Percentiles rank a stretch among this genome's conserved stretches.
These are phyloP conservation scores for Phytophthora kernoviae DNA, from an alignment of 352 stramenopile species.

Conservation along the genomic window DNA sequence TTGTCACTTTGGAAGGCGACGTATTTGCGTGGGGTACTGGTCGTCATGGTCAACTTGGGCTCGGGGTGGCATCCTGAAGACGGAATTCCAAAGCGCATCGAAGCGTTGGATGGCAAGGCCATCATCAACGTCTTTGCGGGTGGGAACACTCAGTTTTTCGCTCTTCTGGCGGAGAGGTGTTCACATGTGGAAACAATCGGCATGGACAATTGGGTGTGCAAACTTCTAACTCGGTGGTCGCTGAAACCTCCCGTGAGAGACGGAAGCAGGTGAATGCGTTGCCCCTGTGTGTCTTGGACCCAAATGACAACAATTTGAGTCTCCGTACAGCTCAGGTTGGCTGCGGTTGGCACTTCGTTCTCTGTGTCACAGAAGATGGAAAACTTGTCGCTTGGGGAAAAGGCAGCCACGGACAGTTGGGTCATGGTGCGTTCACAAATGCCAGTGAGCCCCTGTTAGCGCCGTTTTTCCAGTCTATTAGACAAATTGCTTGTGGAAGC, in stretches of 20 bases:
- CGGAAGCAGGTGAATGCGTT: slow-evolving; percentile 31
- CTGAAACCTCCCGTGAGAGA: slow-evolving; percentile 3
- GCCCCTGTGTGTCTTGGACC: slow-evolving; percentile 28
- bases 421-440: slow-evolving; percentile 30
- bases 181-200: slow-evolving; percentile 74
- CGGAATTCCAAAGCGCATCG: slow-evolving; percentile 36
- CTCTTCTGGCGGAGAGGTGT: slow-evolving; percentile 37
- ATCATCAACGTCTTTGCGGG: slow-evolving; percentile 63
- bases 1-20: slow-evolving; percentile 47
- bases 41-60: slow-evolving; percentile 72
- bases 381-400: slow-evolving; percentile 73
- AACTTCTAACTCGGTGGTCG: background rate
- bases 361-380: slow-evolving; percentile 47
- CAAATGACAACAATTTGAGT: slow-evolving; percentile 7
- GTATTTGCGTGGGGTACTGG: slow-evolving; percentile 76
- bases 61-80: slow-evolving; percentile 36
- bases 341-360: slow-evolving; percentile 82
- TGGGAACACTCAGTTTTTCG: slow-evolving; percentile 85
- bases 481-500: slow-evolving; percentile 70
- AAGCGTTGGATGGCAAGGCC: slow-evolving; percentile 14
- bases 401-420: slow-evolving; percentile 77
- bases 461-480: slow-evolving; percentile 35
- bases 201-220: slow-evolving; percentile 71
- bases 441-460: slow-evolving; percentile 19
- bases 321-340: slow-evolving; percentile 42